These are phyloP conservation scores for Dendrobium chrysotoxum DNA, from an alignment of 106 monocot genomes.

Conservation along the genomic window DNA sequence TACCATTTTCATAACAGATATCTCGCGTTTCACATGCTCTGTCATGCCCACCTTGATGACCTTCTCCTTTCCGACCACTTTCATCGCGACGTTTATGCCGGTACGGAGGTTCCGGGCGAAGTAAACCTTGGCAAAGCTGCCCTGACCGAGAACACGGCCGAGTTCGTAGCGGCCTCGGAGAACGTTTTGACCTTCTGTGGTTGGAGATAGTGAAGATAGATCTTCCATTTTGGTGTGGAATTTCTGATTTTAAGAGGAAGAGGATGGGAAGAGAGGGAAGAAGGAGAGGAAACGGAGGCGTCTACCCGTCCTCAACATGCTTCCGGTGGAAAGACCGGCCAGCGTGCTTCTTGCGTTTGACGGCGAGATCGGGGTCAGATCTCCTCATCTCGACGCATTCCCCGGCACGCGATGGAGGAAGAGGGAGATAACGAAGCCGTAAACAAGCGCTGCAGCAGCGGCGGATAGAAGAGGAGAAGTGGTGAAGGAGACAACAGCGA, in stretches of 20 bases:
- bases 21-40: constrained; percentile 69
- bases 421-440: not conserved
- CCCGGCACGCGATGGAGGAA: not conserved
- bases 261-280: not conserved
- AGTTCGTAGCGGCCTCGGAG: constrained; percentile 70
- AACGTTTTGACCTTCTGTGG: constrained; percentile 5
- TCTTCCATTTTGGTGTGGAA: constrained; percentile 22
- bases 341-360: constrained; percentile 18
- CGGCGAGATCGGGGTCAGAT: constrained; percentile 20
- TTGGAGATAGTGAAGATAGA: constrained; percentile 7
- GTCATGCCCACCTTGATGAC: constrained; percentile 49
- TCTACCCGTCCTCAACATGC: constrained; percentile 51
- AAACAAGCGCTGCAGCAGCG: constrained; percentile 22
- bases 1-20: constrained; percentile 66
- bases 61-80: constrained; percentile 58
- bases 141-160: constrained; percentile 60
- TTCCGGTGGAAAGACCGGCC: constrained; percentile 44
- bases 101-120: constrained; percentile 34
- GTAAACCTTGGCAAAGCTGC: constrained; percentile 66
- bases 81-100: constrained; percentile 38
- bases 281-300: not conserved
- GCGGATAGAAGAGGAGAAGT: constrained; percentile 44
- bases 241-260: not conserved
- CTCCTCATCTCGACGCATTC: constrained; percentile 26
- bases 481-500: constrained; percentile 18